Percentiles rank a stretch among this genome's conserved stretches.
Evolutionary conservation across 2,329 filamentous ascomycete genomes (phyloP).

Genomic region (Pezicula radicicola): DNA sequence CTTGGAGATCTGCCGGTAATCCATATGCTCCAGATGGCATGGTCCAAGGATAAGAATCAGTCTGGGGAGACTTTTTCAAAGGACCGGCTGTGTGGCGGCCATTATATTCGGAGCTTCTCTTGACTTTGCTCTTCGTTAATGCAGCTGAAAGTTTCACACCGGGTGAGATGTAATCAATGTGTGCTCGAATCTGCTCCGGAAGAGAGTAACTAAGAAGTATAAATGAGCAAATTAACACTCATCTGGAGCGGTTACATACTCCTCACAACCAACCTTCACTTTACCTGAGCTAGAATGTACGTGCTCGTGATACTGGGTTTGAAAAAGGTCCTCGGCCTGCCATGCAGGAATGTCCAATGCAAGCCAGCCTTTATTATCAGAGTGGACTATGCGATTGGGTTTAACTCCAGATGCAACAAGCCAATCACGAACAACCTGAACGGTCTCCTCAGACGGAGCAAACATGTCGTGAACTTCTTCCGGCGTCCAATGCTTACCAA

Average conservation of each 20-base stretch:
- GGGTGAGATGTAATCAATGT: constrained; percentile 45
- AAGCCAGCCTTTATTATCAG: constrained; percentile 30
- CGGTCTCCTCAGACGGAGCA: constrained; percentile 27
- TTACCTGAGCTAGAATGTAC: constrained; percentile 26
- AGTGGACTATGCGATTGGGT: constrained; percentile 28
- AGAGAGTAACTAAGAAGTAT: constrained; percentile 29
- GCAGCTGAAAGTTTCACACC: constrained; percentile 34
- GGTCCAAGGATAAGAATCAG: neutral
- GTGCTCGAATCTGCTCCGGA: constrained; percentile 34
- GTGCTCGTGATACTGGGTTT: constrained; percentile 31
- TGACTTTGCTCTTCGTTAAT: constrained; percentile 9
- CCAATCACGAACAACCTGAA: constrained; percentile 31
- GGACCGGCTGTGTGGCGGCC: constrained; percentile 1
- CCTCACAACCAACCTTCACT: constrained; percentile 30
- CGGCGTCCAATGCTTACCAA: constrained; percentile 32
- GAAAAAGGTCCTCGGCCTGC: constrained; percentile 31
- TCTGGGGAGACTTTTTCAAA: constrained; percentile 3
- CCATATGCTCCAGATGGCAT: constrained; percentile 1
- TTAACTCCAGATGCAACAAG: constrained; percentile 29
- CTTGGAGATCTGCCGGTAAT: constrained; percentile 14
- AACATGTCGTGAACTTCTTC: constrained; percentile 30
- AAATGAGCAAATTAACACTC: neutral
- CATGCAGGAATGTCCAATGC: constrained; percentile 30
- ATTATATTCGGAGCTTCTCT: neutral
- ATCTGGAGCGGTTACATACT: constrained; percentile 17